Conservation (phyloP, 257 asterid species). For the Fraxinus americana region DNA sequence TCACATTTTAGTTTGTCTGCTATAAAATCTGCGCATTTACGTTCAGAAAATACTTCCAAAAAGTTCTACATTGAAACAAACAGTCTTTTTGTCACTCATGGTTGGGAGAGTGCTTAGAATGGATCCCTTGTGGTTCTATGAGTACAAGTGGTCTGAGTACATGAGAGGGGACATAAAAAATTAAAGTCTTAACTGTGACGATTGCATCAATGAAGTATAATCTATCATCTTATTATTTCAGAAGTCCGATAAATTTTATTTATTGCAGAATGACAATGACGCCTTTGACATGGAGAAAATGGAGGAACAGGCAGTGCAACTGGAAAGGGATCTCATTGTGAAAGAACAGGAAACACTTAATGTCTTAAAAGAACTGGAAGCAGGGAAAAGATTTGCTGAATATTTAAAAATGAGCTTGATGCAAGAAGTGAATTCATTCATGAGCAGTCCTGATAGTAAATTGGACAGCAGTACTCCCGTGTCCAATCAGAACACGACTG, state of each 20-base stretch:
- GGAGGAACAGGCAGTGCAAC: constrained; percentile 53
- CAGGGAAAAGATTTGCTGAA: constrained; percentile 62
- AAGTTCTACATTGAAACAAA: background rate
- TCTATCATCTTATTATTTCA: background rate
- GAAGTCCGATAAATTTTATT: background rate
- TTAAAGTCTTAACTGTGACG: background rate
- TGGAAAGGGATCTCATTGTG: constrained; percentile 53
- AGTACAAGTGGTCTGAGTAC: background rate
- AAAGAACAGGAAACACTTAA: constrained; percentile 60
- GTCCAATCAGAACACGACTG: constrained; percentile 21
- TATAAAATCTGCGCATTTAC: background rate
- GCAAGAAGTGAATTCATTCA: constrained; percentile 55
- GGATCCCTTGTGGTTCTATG: too few species aligned
- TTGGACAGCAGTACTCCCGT: background rate
- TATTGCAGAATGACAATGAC: constrained; percentile 35
- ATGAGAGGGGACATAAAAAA: background rate
- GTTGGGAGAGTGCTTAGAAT: background rate
- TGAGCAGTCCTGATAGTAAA: constrained; percentile 36
- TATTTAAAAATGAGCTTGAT: constrained; percentile 50
- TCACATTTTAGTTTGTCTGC: background rate
- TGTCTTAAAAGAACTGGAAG: constrained; percentile 64
- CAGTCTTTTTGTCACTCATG: background rate
- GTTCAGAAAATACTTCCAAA: background rate
- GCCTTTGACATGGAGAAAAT: constrained; percentile 37
- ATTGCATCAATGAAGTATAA: background rate